Evolutionary conservation across 2,329 filamentous ascomycete genomes (phyloP), one percentile per base, ranked within the genome.

Genomic region (Fusarium mundagurra): DNA sequence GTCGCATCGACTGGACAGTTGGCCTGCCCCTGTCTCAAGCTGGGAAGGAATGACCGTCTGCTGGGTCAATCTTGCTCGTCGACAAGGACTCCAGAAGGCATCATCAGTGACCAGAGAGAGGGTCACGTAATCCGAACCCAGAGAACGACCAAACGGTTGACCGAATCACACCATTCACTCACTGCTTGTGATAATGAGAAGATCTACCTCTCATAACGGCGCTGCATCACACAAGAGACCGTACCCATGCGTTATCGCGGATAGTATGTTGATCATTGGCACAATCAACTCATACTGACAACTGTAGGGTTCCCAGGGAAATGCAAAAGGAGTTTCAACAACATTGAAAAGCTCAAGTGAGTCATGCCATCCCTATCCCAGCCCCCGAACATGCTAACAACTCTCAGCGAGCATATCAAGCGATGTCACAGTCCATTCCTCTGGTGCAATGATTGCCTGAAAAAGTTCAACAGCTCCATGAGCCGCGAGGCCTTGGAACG

Each of bases 401-500:
- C 6, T 1, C 2, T 14, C 2, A 70, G 67, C 16, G 67, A 70
- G 2, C 67, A 69, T 3, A 27, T 69, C 4, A 69, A 69, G 10
- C 11, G 67, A 14, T 58, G 22, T 0, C 67, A 69, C 8, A 44
- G n/a, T 0, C 59, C 36, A 1, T 13, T 43, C 1, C 57, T 38
- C 14, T 69, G 59, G 65, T 69, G 67, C 7, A 27, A n/a, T 8
- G 27, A 39, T 20, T 69, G 67, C 8, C 7, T 65, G 18, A n/a
- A 65, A 13, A 70, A 70, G 59, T 70, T 70, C 51, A 70, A 53
- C 20, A 43, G 51, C 36, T 27, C 66, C 16, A n/a, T 51, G 1
- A 11, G 34, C 1, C 10, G 8, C 0, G 5, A n/a, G 0, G 6
- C 11, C 0, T 24, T 70, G 1, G 17, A 14, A 0, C 31, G 50